phyloP scores from a whole-genome alignment of 1,139 yeast genomes.

The Suhomyces yuchorum region DNA sequence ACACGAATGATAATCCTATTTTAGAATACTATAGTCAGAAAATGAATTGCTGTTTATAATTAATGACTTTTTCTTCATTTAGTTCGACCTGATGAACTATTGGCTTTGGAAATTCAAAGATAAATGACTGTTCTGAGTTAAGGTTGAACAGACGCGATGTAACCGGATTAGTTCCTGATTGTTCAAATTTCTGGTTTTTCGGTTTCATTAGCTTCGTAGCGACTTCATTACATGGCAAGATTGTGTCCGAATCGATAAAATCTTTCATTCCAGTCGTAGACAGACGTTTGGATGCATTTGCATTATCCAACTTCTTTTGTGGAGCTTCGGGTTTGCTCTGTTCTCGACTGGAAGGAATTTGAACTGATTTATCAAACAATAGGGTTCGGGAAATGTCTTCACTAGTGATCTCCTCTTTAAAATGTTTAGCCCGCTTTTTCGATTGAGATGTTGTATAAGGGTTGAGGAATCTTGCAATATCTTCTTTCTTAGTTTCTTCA shows the following conservation, averaged over 20 bases:
- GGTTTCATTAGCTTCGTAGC: not conserved
- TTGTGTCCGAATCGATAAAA: not conserved
- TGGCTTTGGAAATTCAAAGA: conserved; percentile 31
- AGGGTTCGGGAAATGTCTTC: conserved; percentile 42
- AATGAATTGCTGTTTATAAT: conserved; percentile 30
- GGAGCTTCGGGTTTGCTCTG: not conserved
- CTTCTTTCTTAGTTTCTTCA: conserved; percentile 15
- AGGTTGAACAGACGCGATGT: not conserved
- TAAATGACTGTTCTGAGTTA: not conserved
- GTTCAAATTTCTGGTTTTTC: not conserved
- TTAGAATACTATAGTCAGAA: conserved; percentile 19
- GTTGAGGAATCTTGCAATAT: conserved; percentile 45
- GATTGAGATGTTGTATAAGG: conserved; percentile 48
- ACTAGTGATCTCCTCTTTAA: conserved; percentile 28
- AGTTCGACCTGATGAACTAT: conserved; percentile 24
- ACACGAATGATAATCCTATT: not conserved
- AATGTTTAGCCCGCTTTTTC: conserved; percentile 20
- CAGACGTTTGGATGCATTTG: not conserved
- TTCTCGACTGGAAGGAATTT: not conserved
- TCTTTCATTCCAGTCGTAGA: not conserved
- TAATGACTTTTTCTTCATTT: conserved; percentile 31
- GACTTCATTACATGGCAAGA: not conserved
- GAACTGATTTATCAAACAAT: conserved; percentile 36
- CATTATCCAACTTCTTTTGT: not conserved
- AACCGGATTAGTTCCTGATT: not conserved